Conservation (phyloP, 805 yeast species). For the Starmerella cellae region DNA sequence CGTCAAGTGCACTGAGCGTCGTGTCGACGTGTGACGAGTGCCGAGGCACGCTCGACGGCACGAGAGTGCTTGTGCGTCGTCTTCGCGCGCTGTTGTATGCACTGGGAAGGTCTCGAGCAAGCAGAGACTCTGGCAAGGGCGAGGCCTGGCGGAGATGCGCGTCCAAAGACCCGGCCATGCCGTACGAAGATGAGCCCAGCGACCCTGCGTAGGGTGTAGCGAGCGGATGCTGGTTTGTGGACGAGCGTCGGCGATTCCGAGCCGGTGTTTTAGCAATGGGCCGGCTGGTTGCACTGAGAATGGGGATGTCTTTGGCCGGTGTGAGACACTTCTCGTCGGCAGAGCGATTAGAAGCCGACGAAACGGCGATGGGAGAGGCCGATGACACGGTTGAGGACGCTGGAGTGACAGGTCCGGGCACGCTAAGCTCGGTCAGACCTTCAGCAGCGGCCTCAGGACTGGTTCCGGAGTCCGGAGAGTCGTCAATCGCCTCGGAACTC, state of each 20-base stretch:
- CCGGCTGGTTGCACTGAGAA: slow-evolving; percentile 6
- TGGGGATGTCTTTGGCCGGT: slow-evolving; percentile 12
- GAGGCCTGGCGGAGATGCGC: slow-evolving; percentile 17
- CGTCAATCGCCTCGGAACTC: not conserved
- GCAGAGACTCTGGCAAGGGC: slow-evolving; percentile 20
- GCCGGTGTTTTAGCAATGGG: slow-evolving; percentile 14
- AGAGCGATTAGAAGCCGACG: not conserved
- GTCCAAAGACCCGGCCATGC: slow-evolving; percentile 1
- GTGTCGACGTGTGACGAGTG: not conserved
- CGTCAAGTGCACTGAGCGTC: not conserved
- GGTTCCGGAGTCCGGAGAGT: not conserved
- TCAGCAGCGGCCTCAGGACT: not conserved
- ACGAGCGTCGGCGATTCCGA: slow-evolving; percentile 9
- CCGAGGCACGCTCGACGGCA: slow-evolving; percentile 5
- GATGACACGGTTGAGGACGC: not conserved
- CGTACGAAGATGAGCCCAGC: not conserved
- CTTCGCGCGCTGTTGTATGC: slow-evolving; percentile 14
- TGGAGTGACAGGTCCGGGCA: not conserved
- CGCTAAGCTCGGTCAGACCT: not conserved
- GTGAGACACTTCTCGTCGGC: not conserved
- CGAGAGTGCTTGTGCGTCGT: slow-evolving; percentile 8
- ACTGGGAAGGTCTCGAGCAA: slow-evolving; percentile 12
- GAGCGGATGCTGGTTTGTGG: not conserved
- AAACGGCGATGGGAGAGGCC: not conserved
- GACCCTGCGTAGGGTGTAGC: slow-evolving; percentile 1